These are phyloP conservation scores for Powellomyces hirtus DNA, from an alignment of 192 early-diverging fungal genomes.

Conservation along the genomic window DNA sequence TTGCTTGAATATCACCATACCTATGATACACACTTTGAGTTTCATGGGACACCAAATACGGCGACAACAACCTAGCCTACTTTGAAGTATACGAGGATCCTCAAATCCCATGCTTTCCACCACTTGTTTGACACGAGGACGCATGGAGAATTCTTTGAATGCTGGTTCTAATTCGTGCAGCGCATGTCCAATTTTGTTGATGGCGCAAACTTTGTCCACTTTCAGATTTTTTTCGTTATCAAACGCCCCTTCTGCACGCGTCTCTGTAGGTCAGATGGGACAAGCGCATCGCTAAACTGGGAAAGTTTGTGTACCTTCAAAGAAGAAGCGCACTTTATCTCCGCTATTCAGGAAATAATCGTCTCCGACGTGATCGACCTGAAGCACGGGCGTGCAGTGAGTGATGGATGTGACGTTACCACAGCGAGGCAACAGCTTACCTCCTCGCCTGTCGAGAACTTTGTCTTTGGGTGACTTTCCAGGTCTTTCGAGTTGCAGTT, in stretches of 20 bases:
- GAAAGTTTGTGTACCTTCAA: slow-evolving; percentile 69
- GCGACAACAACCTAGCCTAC: slow-evolving; percentile 17
- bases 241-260: slow-evolving; percentile 61
- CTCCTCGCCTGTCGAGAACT: slow-evolving; percentile 69
- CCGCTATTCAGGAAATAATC: slow-evolving; percentile 86
- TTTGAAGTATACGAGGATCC: slow-evolving; percentile 78
- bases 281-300: too few species aligned
- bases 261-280: background rate
- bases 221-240: slow-evolving; percentile 61
- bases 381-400: too few species aligned
- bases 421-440: too few species aligned
- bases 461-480: slow-evolving; percentile 69
- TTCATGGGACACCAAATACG: too few species aligned
- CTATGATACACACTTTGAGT: too few species aligned
- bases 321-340: slow-evolving; percentile 83
- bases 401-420: too few species aligned
- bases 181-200: slow-evolving; percentile 91
- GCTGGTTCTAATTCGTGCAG: slow-evolving; percentile 78
- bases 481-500: slow-evolving; percentile 45
- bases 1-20: slow-evolving; percentile 34
- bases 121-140: slow-evolving; percentile 49
- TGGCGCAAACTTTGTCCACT: slow-evolving; percentile 59
- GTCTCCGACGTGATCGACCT: slow-evolving; percentile 69
- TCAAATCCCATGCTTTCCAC: slow-evolving; percentile 61
- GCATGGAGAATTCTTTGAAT: slow-evolving; percentile 67